Base-by-base conservation (phyloP, 2,329 filamentous ascomycete species). In the Teratosphaeria viscida region DNA sequence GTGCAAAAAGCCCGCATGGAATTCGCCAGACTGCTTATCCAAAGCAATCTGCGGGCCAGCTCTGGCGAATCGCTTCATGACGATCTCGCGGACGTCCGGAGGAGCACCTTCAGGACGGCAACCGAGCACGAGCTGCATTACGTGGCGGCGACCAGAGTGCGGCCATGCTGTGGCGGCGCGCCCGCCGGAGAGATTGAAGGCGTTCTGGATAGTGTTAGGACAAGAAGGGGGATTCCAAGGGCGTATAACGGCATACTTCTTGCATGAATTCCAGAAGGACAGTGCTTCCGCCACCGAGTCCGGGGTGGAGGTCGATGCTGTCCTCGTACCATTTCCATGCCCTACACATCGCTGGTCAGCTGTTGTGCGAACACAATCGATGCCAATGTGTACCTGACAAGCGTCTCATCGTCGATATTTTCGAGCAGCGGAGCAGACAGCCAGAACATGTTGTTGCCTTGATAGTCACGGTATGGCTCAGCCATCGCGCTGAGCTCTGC, bases 181-280 rank as follows among this genome's bases (percentile, higher is more conserved):
- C 0, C 62, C 61, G n/a, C 53, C 49, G 11, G 64, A 62, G 1
- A 63, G 63, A 52, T 59, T 61, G 63, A 68, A 66, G 1, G 64
- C 62, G 2, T 37, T 57, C 58, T 66, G 57, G 10, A 43, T 39
- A 37, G 14, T n/a, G 26, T 56, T 11, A 39, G 26, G 3, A 3
- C 12, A n/a, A 19, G 16, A 26, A 11, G 16, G n/a, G 16, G 16
- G 8, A 23, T n/a, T 3, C 8, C n/a, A 3, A 49, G n/a, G 4
- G n/a, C 4, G 1, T 5, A 23, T 10, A 5, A 52, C 2, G 3
- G 56, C 58, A 37, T 35, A 67, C 66, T 57, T 62, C 59, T 55
- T 70, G 68, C 66, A 69, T 69, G 56, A 70, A 65, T 52, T 71
- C 68, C 8, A 71, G 59, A 3, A 71, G 52, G 2, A 70, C 64